A percentile compares a stretch with the other conserved stretches of the same genome.
Conservation (phyloP, 169 alveolate species). For the Cryptosporidium bovis region DNA sequence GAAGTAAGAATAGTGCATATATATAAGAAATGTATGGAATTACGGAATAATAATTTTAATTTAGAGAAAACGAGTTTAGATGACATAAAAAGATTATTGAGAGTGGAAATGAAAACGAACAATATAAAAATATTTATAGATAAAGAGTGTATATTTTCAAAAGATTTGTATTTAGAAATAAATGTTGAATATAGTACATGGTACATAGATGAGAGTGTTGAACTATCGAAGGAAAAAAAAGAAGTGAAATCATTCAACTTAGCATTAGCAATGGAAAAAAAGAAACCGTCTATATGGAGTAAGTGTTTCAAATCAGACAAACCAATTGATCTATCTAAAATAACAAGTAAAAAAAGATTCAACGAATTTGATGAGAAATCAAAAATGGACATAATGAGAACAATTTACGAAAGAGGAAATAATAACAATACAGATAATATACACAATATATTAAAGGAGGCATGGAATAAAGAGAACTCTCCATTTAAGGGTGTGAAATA, state of each 20-base stretch:
- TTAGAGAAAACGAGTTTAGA: background rate
- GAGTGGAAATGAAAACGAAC: slow-evolving; percentile 1
- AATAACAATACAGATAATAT: background rate
- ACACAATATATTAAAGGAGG: background rate
- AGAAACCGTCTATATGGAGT: slow-evolving; percentile 41
- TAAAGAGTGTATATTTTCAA: background rate
- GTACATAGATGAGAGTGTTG: slow-evolving; percentile 28
- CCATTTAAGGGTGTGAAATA: slow-evolving; percentile 64
- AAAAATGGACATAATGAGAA: slow-evolving; percentile 14
- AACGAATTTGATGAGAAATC: slow-evolving; percentile 37
- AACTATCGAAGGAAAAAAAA: background rate
- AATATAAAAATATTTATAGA: background rate
- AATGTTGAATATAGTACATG: slow-evolving; percentile 38
- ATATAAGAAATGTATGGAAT: background rate
- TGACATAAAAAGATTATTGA: background rate
- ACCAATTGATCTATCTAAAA: background rate
- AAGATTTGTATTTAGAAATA: slow-evolving; percentile 1
- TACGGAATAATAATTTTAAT: background rate
- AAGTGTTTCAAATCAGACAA: slow-evolving; percentile 22
- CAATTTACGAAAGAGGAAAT: background rate
- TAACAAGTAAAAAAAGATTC: slow-evolving; percentile 29
- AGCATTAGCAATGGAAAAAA: slow-evolving; percentile 13
- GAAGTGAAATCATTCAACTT: background rate
- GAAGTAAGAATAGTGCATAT: slow-evolving; percentile 19
- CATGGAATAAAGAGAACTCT: slow-evolving; percentile 64